Base-by-base conservation (phyloP, 352 stramenopile species). In the Phytophthora vignae region DNA sequence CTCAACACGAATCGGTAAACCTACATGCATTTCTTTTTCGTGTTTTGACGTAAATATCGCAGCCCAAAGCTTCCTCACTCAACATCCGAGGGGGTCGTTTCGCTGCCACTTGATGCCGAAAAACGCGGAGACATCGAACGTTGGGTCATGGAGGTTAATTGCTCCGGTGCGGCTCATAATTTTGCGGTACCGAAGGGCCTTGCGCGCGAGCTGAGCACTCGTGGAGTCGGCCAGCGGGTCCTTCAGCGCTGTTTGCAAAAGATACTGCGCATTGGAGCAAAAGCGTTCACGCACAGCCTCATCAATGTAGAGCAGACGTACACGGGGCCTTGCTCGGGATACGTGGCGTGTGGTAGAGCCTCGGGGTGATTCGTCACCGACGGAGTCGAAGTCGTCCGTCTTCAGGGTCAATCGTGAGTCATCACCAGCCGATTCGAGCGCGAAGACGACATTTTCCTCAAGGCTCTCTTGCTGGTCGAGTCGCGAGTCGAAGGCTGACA, bases 181-280 rank as follows among this genome's bases (percentile, higher is more conserved):
- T 0, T 57, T 57, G 22, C 22, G 52, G 52, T 57, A 57, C 2
- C 14, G 52, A 38, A 57, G 52, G 5, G 52, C 52, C 25, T 58
- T 58, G 52, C 27, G 27, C 1, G 52, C 52, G 6, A 58, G 15
- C 40, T 36, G 25, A 27, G n/a, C 52, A 21, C 15, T 42, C 12
- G 25, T 58, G 52, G 52, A 57, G 17, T 58, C 22, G 14, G 22
- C 19, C 25, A 22, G 15, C 11, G 52, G 25, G 10, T 44, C 36
- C 36, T 44, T 14, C 36, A 44, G 19, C 10, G 15, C 33, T 19
- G 9, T 25, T 40, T 36, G 22, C 36, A 58, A 27, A 22, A 58
- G 52, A 17, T 14, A 17, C 52, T 40, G 52, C 8, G 52, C 14
- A 31, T 57, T 57, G 25, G 52, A 25, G 25, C 52, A 57, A 40